Conservation (phyloP, 495 filamentous ascomycete genomes). For the Aspergillus coremiiformis region DNA sequence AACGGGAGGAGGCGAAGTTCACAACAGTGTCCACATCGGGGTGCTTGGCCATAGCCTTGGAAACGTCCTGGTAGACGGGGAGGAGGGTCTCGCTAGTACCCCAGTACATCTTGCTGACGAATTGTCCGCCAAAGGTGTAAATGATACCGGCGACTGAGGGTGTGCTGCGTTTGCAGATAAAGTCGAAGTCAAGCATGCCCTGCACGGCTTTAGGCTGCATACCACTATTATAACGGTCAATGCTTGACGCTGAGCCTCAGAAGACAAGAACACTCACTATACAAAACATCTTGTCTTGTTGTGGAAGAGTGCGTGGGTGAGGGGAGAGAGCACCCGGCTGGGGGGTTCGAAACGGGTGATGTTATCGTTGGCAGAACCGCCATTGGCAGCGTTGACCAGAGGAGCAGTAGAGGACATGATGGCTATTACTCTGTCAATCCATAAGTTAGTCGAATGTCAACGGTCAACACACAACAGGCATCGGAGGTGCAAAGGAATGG, state of each 20-base stretch:
- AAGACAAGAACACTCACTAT: slow-evolving; percentile 53
- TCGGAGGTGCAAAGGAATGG: background rate
- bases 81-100: slow-evolving; percentile 98
- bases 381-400: slow-evolving; percentile 33
- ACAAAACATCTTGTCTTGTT: slow-evolving; percentile 99
- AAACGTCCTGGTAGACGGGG: slow-evolving; percentile 91
- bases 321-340: slow-evolving; percentile 83
- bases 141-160: slow-evolving; percentile 98
- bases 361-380: slow-evolving; percentile 85
- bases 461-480: background rate
- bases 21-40: slow-evolving; percentile 93
- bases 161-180: slow-evolving; percentile 97
- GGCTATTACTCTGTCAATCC: slow-evolving; percentile 16
- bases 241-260: slow-evolving; percentile 4
- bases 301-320: slow-evolving; percentile 87
- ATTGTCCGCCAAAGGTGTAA: slow-evolving; percentile 99
- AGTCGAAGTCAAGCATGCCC: slow-evolving; percentile 99
- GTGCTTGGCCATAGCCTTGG: slow-evolving; percentile 96
- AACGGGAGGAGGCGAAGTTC: slow-evolving; percentile 98
- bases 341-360: slow-evolving; percentile 94
- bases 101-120: slow-evolving; percentile 99
- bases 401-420: slow-evolving; percentile 44
- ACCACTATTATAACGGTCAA: slow-evolving; percentile 47
- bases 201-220: slow-evolving; percentile 96
- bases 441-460: background rate